Conservation (phyloP, 2,329 filamentous ascomycete species). For the Aspergillus terreus region DNA sequence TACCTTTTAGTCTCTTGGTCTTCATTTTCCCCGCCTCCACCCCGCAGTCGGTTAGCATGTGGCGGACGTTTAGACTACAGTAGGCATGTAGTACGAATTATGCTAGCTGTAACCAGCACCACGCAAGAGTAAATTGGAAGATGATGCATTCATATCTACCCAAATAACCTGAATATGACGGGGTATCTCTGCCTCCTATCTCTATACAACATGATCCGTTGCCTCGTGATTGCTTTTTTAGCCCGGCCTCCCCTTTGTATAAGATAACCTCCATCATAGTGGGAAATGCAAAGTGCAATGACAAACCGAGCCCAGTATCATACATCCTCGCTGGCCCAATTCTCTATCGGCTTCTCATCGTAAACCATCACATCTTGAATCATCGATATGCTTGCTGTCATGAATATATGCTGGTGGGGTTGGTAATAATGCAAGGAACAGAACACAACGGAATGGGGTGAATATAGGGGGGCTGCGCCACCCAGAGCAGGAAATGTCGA, state of each 20-base stretch:
- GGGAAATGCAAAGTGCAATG: not conserved
- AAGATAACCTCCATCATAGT: constrained; percentile 4
- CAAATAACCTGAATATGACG: constrained; percentile 12
- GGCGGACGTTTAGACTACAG: no score
- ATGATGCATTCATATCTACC: constrained; percentile 7
- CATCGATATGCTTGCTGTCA: constrained; percentile 10
- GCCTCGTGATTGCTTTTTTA: not conserved
- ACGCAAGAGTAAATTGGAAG: not conserved
- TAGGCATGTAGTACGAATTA: no score
- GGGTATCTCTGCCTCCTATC: constrained; percentile 15
- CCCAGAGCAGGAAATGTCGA: constrained; percentile 1
- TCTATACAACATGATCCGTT: constrained; percentile 7
- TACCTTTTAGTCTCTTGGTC: no score
- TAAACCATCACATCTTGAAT: constrained; percentile 8
- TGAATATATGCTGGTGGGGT: constrained; percentile 5
- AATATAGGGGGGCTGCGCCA: not conserved
- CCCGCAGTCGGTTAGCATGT: no score
- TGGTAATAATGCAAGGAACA: constrained; percentile 1
- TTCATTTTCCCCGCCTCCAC: no score
- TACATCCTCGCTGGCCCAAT: constrained; percentile 5
- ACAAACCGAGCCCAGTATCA: constrained; percentile 1
- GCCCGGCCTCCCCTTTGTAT: not conserved
- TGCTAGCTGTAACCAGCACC: not conserved
- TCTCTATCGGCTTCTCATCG: constrained; percentile 6
- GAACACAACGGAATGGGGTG: not conserved